Percentiles rank a stretch among this genome's conserved stretches.
Conservation (phyloP, 1,139 yeast species). For the Citeromyces siamensis region DNA sequence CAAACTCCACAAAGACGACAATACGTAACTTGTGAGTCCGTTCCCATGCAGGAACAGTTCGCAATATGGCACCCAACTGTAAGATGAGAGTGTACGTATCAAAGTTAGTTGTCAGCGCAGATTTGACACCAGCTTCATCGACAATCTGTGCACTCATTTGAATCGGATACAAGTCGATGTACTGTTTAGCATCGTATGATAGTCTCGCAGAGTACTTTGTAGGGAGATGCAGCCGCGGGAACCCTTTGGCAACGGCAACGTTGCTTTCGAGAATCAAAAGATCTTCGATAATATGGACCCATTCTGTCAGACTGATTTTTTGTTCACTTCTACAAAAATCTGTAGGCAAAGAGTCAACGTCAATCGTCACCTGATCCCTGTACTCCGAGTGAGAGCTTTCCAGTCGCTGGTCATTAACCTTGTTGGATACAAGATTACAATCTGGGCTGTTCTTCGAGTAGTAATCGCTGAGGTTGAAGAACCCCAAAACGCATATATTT, state of each 20-base stretch:
- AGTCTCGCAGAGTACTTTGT: conserved; percentile 10
- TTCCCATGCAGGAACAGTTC: conserved; percentile 92
- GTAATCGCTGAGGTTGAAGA: conserved; percentile 44
- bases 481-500: conserved; percentile 84
- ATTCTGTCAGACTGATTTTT: conserved; percentile 59
- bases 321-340: conserved; percentile 66
- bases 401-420: conserved; percentile 3
- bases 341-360: conserved; percentile 48
- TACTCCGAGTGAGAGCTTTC: conserved; percentile 10
- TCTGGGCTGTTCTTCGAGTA: conserved; percentile 1
- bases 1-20: conserved; percentile 78
- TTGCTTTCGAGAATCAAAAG: conserved; percentile 86
- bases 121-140: conserved; percentile 47
- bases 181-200: conserved; percentile 26
- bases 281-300: conserved; percentile 92
- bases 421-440: neutral
- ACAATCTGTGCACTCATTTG: conserved; percentile 84
- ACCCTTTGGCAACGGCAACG: conserved; percentile 89
- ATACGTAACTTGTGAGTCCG: conserved; percentile 62
- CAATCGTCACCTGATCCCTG: conserved; percentile 15
- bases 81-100: conserved; percentile 90
- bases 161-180: conserved; percentile 85
- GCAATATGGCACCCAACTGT: conserved; percentile 84
- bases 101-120: conserved; percentile 74
- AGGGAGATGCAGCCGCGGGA: conserved; percentile 35